A percentile compares a stretch with the other conserved stretches of the same genome.
Conservation (phyloP, 441 rosid species). For the Populus tomentosa region DNA sequence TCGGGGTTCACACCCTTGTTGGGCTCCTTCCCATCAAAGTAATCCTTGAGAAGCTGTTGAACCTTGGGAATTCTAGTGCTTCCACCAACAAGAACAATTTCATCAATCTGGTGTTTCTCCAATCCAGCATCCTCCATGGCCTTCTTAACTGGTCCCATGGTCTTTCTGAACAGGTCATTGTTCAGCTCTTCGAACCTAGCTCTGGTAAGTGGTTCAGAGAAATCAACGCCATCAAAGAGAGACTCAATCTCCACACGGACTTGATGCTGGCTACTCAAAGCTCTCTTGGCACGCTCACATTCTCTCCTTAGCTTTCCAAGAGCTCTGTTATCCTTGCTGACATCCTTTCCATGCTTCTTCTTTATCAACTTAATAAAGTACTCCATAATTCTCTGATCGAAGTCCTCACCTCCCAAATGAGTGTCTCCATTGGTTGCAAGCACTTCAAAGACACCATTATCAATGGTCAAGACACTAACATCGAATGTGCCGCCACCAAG, state of each 20-base stretch:
- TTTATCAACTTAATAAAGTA: slow-evolving; percentile 86
- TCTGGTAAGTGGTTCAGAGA: slow-evolving; percentile 75
- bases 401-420: slow-evolving; percentile 87
- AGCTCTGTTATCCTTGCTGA: slow-evolving; percentile 86
- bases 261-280: slow-evolving; percentile 78
- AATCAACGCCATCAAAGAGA: slow-evolving; percentile 58
- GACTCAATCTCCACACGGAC: slow-evolving; percentile 80
- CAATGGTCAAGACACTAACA: slow-evolving; percentile 63
- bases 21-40: slow-evolving; percentile 89
- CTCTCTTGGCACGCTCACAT: slow-evolving; percentile 78
- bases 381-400: slow-evolving; percentile 84
- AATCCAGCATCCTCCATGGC: slow-evolving; percentile 86
- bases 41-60: slow-evolving; percentile 86
- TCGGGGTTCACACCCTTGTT: slow-evolving; percentile 96
- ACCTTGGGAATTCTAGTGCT: slow-evolving; percentile 90
- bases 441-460: slow-evolving; percentile 58
- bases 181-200: slow-evolving; percentile 80
- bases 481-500: slow-evolving; percentile 23
- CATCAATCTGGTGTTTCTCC: slow-evolving; percentile 68
- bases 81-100: slow-evolving; percentile 85
- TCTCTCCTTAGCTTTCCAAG: slow-evolving; percentile 75
- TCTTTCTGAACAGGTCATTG: slow-evolving; percentile 68
- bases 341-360: slow-evolving; percentile 91
- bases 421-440: slow-evolving; percentile 74
- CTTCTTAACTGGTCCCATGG: slow-evolving; percentile 86